phyloP scores from a whole-genome alignment of 2,329 filamentous ascomycete species.

The Eutypella sp. region DNA sequence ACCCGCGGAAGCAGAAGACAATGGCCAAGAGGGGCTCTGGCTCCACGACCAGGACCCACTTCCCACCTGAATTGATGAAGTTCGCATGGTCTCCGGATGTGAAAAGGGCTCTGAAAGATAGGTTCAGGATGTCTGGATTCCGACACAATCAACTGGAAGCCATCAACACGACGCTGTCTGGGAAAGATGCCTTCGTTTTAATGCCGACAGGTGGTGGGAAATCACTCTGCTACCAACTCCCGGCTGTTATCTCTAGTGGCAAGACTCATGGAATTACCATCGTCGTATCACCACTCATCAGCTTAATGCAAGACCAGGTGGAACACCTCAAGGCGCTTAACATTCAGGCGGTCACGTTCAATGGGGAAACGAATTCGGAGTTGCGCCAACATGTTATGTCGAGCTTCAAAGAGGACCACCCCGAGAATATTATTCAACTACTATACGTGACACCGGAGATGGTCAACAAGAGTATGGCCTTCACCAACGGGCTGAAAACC shows the following conservation, averaged over 20 bases:
- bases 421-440: slow-evolving; percentile 75
- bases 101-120: slow-evolving; percentile 70
- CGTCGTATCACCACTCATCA: slow-evolving; percentile 90
- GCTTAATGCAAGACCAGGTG: slow-evolving; percentile 96
- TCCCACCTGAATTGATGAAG: slow-evolving; percentile 53
- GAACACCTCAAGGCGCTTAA: slow-evolving; percentile 69
- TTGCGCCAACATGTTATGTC: slow-evolving; percentile 64
- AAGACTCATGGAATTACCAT: slow-evolving; percentile 82
- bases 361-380: slow-evolving; percentile 63
- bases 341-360: slow-evolving; percentile 78
- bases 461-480: slow-evolving; percentile 73
- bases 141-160: slow-evolving; percentile 89
- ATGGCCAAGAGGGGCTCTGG: slow-evolving; percentile 27
- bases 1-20: slow-evolving; percentile 27
- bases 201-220: slow-evolving; percentile 99
- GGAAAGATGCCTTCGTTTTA: slow-evolving; percentile 87
- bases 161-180: slow-evolving; percentile 85
- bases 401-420: slow-evolving; percentile 55
- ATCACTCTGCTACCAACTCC: slow-evolving; percentile 93
- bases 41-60: slow-evolving; percentile 26
- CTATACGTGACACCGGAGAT: slow-evolving; percentile 97
- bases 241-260: slow-evolving; percentile 76
- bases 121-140: slow-evolving; percentile 82
- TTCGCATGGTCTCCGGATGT: slow-evolving; percentile 85
- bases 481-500: slow-evolving; percentile 59